A percentile compares a stretch with the other conserved stretches of the same genome.
Conservation (phyloP, 192 early-diverging fungal genomes). For the Gaertneriomyces sp. region DNA sequence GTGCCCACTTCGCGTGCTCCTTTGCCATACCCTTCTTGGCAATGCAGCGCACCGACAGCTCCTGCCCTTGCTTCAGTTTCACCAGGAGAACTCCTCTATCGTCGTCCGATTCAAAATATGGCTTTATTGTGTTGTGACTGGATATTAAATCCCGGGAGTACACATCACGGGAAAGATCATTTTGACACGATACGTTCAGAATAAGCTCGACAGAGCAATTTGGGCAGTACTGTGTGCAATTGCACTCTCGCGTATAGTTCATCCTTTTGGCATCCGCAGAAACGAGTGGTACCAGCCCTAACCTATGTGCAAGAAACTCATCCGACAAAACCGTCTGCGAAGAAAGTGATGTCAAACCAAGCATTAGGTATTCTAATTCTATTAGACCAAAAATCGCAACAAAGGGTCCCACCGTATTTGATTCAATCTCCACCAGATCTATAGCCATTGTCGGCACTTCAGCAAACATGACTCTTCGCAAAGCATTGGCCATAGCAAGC, state of each 20-base stretch:
- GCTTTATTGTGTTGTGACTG: constrained; percentile 29
- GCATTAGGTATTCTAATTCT: too few relatives aligned
- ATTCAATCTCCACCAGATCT: constrained; percentile 92
- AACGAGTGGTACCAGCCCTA: constrained; percentile 89
- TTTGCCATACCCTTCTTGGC: constrained; percentile 97
- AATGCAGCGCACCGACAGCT: constrained; percentile 82
- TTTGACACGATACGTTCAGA: constrained; percentile 78
- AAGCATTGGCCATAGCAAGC: constrained; percentile 85
- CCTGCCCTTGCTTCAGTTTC: constrained; percentile 89
- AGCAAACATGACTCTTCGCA: constrained; percentile 94
- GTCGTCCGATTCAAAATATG: constrained; percentile 41
- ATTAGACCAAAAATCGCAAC: background rate
- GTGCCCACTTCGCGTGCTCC: constrained; percentile 97
- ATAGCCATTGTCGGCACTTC: constrained; percentile 98
- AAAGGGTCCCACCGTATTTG: constrained; percentile 62
- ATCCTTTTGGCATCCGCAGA: constrained; percentile 75
- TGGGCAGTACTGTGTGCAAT: constrained; percentile 69
- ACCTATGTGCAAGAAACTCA: constrained; percentile 91
- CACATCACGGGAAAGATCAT: constrained; percentile 73
- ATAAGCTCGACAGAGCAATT: constrained; percentile 88
- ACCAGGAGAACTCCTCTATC: constrained; percentile 78
- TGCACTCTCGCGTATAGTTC: constrained; percentile 70
- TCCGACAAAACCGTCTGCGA: constrained; percentile 80
- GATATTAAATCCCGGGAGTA: constrained; percentile 77
- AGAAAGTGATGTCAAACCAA: background rate